Percentiles rank a stretch among this genome's conserved stretches.
Conservation (phyloP, 805 yeast genomes). For the Kodamaea laetipori region DNA sequence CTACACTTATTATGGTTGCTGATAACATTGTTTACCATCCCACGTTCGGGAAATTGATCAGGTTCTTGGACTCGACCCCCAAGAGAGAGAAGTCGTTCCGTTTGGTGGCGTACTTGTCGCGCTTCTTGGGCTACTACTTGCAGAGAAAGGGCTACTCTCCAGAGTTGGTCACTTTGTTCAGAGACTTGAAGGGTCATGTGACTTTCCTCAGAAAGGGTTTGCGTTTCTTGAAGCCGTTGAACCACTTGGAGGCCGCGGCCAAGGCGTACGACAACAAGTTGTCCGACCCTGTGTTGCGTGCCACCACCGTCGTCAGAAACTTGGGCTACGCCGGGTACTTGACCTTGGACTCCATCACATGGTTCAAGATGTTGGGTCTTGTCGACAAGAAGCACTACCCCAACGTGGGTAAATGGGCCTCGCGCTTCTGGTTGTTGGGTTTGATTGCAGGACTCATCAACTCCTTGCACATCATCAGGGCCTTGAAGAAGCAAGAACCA, state of each 20-base stretch:
- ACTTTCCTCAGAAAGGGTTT: conserved; percentile 78
- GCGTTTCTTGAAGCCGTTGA: conserved; percentile 80
- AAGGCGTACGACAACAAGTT: conserved; percentile 70
- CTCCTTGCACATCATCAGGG: conserved; percentile 55
- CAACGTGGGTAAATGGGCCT: conserved; percentile 57
- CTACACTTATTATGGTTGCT: conserved; percentile 51
- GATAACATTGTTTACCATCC: conserved; percentile 78
- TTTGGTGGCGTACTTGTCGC: conserved; percentile 74
- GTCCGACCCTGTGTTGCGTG: conserved; percentile 57
- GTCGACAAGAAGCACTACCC: conserved; percentile 49
- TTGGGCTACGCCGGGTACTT: conserved; percentile 65
- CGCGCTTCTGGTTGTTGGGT: conserved; percentile 77
- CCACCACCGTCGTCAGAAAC: conserved; percentile 56
- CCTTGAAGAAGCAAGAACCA: conserved; percentile 14
- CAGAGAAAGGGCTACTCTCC: conserved; percentile 55
- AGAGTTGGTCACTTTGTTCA: conserved; percentile 50
- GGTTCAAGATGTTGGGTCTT: conserved; percentile 61
- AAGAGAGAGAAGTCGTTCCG: conserved; percentile 85
- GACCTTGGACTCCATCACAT: conserved; percentile 61
- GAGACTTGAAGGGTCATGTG: conserved; percentile 60
- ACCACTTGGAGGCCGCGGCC: conserved; percentile 68
- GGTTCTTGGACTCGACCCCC: conserved; percentile 63
- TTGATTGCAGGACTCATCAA: conserved; percentile 62
- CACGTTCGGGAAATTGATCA: conserved; percentile 58
- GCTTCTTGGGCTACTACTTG: conserved; percentile 68